Conservation (phyloP, 768 basidiomycete species). For the Phylloporus rhodoxanthus region DNA sequence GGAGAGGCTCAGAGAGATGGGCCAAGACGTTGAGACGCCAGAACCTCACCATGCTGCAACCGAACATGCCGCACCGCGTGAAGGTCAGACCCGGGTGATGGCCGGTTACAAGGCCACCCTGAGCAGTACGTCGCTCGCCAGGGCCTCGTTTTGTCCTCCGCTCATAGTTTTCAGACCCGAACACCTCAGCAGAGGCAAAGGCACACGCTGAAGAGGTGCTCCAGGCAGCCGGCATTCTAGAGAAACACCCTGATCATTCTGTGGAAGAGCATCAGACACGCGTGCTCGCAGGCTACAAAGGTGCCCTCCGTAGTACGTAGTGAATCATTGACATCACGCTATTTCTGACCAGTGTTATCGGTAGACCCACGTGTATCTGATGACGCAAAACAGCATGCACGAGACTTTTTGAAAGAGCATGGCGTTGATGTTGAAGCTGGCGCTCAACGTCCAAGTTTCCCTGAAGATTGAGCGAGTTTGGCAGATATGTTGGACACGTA, state of each 20-base stretch:
- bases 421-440: constrained; percentile 11
- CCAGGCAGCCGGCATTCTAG: constrained; percentile 37
- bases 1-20: constrained; percentile 41
- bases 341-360: neutral
- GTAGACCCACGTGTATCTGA: constrained; percentile 43
- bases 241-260: constrained; percentile 24
- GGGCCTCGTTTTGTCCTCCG: too few relatives aligned
- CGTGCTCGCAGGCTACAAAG: constrained; percentile 53
- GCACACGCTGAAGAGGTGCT: constrained; percentile 50
- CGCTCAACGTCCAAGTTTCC: too few relatives aligned
- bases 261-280: constrained; percentile 40
- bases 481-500: neutral
- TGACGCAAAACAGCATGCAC: constrained; percentile 46
- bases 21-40: constrained; percentile 11
- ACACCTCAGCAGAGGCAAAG: constrained; percentile 46
- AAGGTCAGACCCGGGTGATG: constrained; percentile 19
- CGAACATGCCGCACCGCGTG: constrained; percentile 3
- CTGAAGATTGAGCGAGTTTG: neutral
- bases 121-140: constrained; percentile 28
- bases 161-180: constrained; percentile 31
- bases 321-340: too few relatives aligned
- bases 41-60: neutral
- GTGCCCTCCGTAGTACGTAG: constrained; percentile 43
- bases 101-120: constrained; percentile 50
- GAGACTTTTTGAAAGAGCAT: constrained; percentile 33